Base-by-base conservation (phyloP, 116 monocot genomes). In the Zostera marina region DNA sequence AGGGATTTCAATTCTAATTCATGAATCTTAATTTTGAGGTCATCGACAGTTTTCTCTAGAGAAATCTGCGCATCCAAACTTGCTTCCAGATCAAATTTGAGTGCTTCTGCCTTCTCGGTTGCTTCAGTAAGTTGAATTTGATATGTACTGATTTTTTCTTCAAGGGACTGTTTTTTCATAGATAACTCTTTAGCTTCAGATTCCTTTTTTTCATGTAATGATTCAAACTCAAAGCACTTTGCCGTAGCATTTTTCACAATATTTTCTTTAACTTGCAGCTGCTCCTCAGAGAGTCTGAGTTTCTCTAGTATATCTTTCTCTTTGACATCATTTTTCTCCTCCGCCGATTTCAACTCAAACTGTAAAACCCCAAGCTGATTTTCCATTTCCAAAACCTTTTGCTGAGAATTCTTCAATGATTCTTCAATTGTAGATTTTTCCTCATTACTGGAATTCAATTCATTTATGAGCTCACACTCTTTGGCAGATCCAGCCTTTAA, bases 341-440 rank as follows among this genome's bases (percentile, higher is more conserved):
- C 55, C 13, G 63, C 41, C 32, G 24, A 73, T 40, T 77, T 73
- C 22, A 85, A 56, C 15, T 91, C 85, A 59, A 1, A 61, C 52
- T 80, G 59, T 65, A 92, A 74, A 14, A 56, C 59, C 41, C 67
- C 71, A 61, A 83, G 42, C 3, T 73, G 11, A 24, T 77, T 77
- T 65, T 78, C 71, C 32, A 77, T 68, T 77, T 86, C 73, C 43
- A 57, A 55, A 58, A 82, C 77, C 62, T 82, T 79, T 66, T 68
- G 66, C 53, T 24, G 42, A n/a, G 69, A 65, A 58, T 15, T 63
- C 13, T 49, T 77, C 15, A 65, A 75, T 52, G 65, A 42, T 20
- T 78, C 70, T 75, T 98, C 86, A 77, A 78, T 56, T 58, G 61
- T 74, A 16, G 78, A 79, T 63, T 64, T 85, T 54, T 89, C 96